Percentiles rank a stretch among this genome's conserved stretches.
Evolutionary conservation across 2,329 filamentous ascomycete species (phyloP).

Genomic region (Arthrobotrys entomopaga): DNA sequence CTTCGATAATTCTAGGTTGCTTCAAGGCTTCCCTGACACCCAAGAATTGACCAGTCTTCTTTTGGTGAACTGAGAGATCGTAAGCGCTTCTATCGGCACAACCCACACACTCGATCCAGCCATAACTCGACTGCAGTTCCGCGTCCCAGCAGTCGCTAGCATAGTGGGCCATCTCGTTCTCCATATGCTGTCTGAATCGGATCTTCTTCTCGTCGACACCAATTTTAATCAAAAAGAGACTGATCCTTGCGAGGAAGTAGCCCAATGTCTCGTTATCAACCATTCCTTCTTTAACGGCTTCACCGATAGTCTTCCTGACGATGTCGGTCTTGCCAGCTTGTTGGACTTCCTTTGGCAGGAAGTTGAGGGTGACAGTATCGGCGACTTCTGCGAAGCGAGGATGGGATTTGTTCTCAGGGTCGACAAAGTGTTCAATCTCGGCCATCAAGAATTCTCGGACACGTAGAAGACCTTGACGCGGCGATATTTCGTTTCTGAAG

Average conservation of each 20-base stretch:
- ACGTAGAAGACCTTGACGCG: conserved; percentile 86
- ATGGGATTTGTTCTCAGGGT: conserved; percentile 95
- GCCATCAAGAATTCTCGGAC: conserved; percentile 99
- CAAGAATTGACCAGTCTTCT: conserved; percentile 87
- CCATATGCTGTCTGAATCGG: conserved; percentile 97
- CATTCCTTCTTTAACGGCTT: conserved; percentile 82
- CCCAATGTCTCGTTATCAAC: conserved; percentile 98
- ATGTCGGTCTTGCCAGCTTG: conserved; percentile 83
- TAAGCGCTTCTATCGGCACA: conserved; percentile 96
- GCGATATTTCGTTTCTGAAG: conserved; percentile 97
- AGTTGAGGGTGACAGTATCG: conserved; percentile 77
- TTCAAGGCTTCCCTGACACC: conserved; percentile 83
- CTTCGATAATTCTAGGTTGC: conserved; percentile 81
- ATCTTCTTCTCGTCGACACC: conserved; percentile 88
- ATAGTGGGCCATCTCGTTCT: conserved; percentile 90
- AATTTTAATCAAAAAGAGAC: conserved; percentile 87
- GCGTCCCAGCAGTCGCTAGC: conserved; percentile 98
- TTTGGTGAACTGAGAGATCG: conserved; percentile 89
- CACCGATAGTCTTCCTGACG: conserved; percentile 78
- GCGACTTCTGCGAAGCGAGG: conserved; percentile 85
- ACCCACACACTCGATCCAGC: conserved; percentile 98
- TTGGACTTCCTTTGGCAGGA: conserved; percentile 87
- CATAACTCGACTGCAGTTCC: conserved; percentile 87
- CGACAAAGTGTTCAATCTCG: conserved; percentile 98
- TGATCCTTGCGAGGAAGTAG: conserved; percentile 95